phyloP scores from a whole-genome alignment of 805 yeast species.

The Suhomyces vadensis region DNA sequence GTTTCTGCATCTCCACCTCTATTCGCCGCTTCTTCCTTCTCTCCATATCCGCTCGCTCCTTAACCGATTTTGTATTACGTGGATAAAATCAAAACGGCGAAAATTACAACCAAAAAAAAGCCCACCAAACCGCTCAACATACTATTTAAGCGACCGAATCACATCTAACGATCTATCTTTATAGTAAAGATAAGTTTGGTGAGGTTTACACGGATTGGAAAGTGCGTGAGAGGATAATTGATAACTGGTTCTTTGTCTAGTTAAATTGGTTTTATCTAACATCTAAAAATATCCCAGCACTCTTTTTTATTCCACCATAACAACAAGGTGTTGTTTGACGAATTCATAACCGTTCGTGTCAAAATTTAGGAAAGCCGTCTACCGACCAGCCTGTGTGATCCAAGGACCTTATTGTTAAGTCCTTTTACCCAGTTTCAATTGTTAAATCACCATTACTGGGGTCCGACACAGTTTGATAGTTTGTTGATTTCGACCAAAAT shows the following conservation, averaged over 20 bases:
- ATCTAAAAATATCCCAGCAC: background rate
- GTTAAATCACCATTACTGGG: background rate
- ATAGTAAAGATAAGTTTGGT: background rate
- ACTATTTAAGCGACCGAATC: slow-evolving; percentile 1
- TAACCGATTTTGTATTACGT: slow-evolving; percentile 4
- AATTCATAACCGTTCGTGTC: too few relatives aligned
- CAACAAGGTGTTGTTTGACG: too few relatives aligned
- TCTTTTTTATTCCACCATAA: background rate
- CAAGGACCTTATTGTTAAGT: background rate
- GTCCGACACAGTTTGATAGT: too few relatives aligned
- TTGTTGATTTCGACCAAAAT: background rate
- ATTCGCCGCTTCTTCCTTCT: background rate
- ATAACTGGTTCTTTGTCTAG: background rate
- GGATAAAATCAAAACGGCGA: slow-evolving; percentile 6
- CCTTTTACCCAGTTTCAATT: background rate
- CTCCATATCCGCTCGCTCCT: background rate
- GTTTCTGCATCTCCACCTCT: background rate
- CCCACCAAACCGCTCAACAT: slow-evolving; percentile 2
- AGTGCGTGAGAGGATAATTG: background rate
- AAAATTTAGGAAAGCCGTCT: too few relatives aligned
- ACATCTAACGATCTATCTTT: background rate
- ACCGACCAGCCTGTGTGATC: too few relatives aligned
- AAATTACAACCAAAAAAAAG: slow-evolving; percentile 3
- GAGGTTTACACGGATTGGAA: background rate
- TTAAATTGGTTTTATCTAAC: background rate